These are phyloP conservation scores for Crucihimalaya himalaica DNA, from an alignment of 345 rosid species.

Conservation along the genomic window DNA sequence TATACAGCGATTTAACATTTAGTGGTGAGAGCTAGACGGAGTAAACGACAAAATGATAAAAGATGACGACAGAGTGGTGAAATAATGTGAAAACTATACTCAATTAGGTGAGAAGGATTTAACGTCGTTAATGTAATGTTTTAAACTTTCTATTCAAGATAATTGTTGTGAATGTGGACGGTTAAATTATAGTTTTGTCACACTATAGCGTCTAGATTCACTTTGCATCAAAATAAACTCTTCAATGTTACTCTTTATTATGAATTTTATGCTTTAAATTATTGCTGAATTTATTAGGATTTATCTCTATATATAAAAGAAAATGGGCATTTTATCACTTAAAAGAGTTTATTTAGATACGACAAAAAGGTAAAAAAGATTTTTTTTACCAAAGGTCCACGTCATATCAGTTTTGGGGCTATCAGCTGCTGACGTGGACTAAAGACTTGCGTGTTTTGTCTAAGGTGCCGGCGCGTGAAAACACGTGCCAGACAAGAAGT, in stretches of 20 bases:
- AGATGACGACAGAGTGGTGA: slow-evolving; percentile 41
- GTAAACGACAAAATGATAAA: slow-evolving; percentile 31
- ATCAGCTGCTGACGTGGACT: slow-evolving; percentile 15
- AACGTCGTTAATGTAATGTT: not conserved
- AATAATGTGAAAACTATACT: slow-evolving; percentile 20
- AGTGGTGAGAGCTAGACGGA: not conserved
- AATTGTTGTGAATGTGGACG: not conserved
- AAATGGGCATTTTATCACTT: not conserved
- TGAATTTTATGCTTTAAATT: not conserved
- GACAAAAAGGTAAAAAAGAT: no score
- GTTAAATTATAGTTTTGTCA: not conserved
- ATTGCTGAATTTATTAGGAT: not conserved
- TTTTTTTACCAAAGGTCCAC: not conserved
- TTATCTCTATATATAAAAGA: not conserved
- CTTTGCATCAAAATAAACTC: not conserved
- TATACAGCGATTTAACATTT: slow-evolving; percentile 4
- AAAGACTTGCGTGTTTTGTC: slow-evolving; percentile 4
- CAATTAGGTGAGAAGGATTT: not conserved
- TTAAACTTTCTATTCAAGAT: not conserved
- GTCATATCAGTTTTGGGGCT: not conserved
- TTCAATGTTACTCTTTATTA: not conserved
- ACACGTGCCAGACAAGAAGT: slow-evolving; percentile 13
- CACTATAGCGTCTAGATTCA: slow-evolving; percentile 2
- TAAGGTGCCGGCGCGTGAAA: not conserved
- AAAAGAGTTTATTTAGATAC: not conserved